Conservation (phyloP, 495 filamentous ascomycete species). For the Penicillium coprophilum region DNA sequence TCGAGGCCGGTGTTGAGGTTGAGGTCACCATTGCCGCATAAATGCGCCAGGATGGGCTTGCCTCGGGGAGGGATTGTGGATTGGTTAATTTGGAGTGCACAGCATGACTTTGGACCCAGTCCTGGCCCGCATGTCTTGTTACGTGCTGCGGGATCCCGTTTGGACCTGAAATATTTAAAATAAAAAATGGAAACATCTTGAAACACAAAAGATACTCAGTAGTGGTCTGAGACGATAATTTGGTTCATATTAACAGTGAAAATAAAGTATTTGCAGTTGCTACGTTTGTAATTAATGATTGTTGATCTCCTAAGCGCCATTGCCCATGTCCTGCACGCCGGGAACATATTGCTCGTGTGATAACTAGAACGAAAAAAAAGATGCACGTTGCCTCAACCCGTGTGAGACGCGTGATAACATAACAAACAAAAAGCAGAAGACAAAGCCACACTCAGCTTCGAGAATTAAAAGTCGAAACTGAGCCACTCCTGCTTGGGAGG, state of each 20-base stretch:
- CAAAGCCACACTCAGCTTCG: neutral
- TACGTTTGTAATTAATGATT: neutral
- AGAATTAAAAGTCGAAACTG: conserved; percentile 62
- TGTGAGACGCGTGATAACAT: neutral
- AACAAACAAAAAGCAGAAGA: neutral
- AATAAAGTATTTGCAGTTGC: neutral
- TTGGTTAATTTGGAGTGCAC: neutral
- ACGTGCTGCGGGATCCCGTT: conserved; percentile 26
- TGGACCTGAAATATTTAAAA: conserved; percentile 36
- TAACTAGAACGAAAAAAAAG: neutral
- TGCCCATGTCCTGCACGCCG: neutral
- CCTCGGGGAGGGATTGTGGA: conserved; percentile 10
- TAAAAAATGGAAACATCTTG: conserved; percentile 40
- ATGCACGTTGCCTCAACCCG: neutral
- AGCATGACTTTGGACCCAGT: neutral
- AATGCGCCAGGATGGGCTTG: conserved; percentile 33
- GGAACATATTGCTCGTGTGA: neutral
- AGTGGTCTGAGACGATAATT: conserved; percentile 1
- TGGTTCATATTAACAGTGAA: neutral
- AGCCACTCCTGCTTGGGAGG: conserved; percentile 74
- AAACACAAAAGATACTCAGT: conserved; percentile 15
- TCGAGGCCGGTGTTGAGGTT: conserved; percentile 99
- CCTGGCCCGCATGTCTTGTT: conserved; percentile 7
- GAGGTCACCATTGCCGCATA: conserved; percentile 99
- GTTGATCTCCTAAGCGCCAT: conserved; percentile 1